Base-by-base conservation (phyloP, 2,329 filamentous ascomycete species). In the Calonectria leucothoes region DNA sequence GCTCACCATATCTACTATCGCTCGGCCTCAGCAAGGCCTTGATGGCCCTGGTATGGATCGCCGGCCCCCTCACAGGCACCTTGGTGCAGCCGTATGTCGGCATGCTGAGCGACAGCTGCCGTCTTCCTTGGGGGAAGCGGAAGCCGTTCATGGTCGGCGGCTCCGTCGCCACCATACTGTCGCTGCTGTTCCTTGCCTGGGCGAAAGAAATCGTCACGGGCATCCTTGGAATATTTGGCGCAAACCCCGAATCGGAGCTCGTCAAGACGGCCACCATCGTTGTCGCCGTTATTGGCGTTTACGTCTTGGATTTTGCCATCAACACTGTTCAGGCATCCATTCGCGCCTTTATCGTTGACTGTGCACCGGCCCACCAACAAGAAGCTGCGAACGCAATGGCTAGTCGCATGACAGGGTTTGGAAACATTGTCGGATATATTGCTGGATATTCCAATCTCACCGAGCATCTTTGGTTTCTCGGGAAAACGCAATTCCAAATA, bases 311-410 rank as follows among this genome's bases (percentile, higher is more conserved):
- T 83, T 97, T 98, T 83, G 92, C 96, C 80, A 97, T 98, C 86
- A 98, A 98, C 85, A 97, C 96, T 90, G 95, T 98, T 39, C 96
- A 98, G 89, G 96, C 97, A 63, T 94, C 93, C 6, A 94, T 98
- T 81, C 91, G 96, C 76, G 95, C 96, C 29, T 98, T 97, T 82
- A 98, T 98, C 69, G 94, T 98, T 29, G 96, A 98, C 82, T 96
- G 95, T 81, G 94, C 95, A 0, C 97, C 97, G 0, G 91, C 94
- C 1, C 96, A 98, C 81, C 96, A 98, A 83, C 96, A 98, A 86
- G 96, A 98, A 84, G 89, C 93, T 45, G 96, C 96, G 69, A 98
- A 98, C 85, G 93, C 96, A 49, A 98, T 97, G 96, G 95, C 96
- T 25, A 96, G 95, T 81, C 92, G 96, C 66, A 91, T 96, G 71